Conservation (phyloP, 768 basidiomycete species). For the Hericium alpestre region DNA sequence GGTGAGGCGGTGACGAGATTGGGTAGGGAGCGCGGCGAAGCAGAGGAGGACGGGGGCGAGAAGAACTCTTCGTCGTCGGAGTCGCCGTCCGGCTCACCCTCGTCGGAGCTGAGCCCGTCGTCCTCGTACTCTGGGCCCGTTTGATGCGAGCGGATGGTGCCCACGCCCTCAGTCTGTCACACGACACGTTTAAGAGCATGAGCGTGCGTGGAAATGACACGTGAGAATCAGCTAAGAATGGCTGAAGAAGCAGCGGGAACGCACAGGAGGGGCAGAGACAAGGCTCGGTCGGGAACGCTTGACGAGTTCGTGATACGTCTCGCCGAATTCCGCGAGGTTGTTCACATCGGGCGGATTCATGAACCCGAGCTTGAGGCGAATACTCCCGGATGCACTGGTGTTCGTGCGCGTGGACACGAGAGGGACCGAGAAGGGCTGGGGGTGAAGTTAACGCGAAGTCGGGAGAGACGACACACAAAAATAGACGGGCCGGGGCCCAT, state of each 20-base stretch:
- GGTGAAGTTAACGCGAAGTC: neutral
- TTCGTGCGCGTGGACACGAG: constrained; percentile 40
- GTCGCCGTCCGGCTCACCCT: constrained; percentile 33
- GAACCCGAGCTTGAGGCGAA: constrained; percentile 56
- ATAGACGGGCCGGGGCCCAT: neutral
- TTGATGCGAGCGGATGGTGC: constrained; percentile 63
- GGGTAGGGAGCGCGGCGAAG: constrained; percentile 10
- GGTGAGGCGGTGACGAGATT: constrained; percentile 20
- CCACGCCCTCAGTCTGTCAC: constrained; percentile 71
- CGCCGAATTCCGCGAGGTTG: constrained; percentile 41
- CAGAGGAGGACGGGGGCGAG: constrained; percentile 23
- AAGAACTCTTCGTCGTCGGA: constrained; percentile 24
- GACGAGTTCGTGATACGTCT: constrained; percentile 51
- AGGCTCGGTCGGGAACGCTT: constrained; percentile 56
- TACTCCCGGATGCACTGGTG: constrained; percentile 38
- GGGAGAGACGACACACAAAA: neutral
- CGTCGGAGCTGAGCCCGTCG: constrained; percentile 60
- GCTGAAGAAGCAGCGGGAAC: neutral
- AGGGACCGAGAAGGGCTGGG: constrained; percentile 34
- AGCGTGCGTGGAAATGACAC: neutral
- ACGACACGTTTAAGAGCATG: neutral
- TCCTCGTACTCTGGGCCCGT: constrained; percentile 52
- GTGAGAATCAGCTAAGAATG: neutral
- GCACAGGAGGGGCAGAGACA: constrained; percentile 68
- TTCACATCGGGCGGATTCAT: constrained; percentile 32